phyloP scores from a whole-genome alignment of 1,284 basidiomycete genomes.

The Flammula alnicola region DNA sequence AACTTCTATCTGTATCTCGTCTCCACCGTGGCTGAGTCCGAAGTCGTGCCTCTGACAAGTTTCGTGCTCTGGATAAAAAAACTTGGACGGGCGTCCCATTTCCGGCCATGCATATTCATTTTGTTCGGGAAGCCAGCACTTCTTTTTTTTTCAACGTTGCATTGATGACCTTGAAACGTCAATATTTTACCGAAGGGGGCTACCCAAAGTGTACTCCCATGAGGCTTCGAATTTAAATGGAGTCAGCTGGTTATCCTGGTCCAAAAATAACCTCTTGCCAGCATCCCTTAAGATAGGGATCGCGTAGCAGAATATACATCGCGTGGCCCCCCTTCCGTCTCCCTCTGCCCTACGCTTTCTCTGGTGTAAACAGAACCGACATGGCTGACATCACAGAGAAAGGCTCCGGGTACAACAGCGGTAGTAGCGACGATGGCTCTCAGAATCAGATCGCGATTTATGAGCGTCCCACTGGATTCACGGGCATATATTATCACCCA shows the following conservation, averaged over 20 bases:
- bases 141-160: too few relatives aligned
- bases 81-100: too few relatives aligned
- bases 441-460: slow-evolving; percentile 18
- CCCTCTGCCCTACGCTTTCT: not conserved
- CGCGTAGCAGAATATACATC: not conserved
- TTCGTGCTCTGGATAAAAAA: too few relatives aligned
- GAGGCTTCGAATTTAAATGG: not conserved
- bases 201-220: not conserved
- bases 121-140: too few relatives aligned
- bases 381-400: slow-evolving; percentile 20
- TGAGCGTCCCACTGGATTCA: slow-evolving; percentile 27
- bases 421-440: slow-evolving; percentile 25
- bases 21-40: too few relatives aligned
- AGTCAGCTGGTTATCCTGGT: slow-evolving; percentile 4
- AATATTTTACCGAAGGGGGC: too few relatives aligned
- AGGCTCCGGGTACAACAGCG: slow-evolving; percentile 20
- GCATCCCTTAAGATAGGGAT: slow-evolving; percentile 1
- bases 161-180: slow-evolving; percentile 1
- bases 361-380: slow-evolving; percentile 3
- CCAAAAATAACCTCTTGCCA: not conserved
- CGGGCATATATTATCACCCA: slow-evolving; percentile 49
- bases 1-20: too few relatives aligned
- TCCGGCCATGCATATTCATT: too few relatives aligned
- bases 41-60: too few relatives aligned
- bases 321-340: not conserved